These are phyloP conservation scores for Gastrolobium bilobum DNA, from an alignment of 306 rosid genomes.

Conservation along the genomic window DNA sequence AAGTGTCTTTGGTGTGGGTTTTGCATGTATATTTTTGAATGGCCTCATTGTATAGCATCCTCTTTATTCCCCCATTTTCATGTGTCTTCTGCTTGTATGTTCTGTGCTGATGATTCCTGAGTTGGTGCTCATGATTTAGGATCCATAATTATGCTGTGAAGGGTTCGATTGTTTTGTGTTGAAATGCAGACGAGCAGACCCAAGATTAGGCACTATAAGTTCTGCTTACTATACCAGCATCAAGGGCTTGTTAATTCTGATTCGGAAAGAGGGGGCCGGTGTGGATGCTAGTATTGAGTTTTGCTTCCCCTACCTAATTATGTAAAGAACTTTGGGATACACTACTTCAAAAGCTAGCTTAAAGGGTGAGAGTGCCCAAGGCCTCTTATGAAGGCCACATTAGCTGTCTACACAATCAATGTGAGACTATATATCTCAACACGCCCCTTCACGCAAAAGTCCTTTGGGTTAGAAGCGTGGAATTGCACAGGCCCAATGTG, in stretches of 20 bases:
- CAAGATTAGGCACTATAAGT: conserved; percentile 13
- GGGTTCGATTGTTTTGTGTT: conserved; percentile 36
- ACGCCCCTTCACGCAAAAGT: too few species aligned
- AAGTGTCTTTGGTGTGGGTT: conserved; percentile 56
- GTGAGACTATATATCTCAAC: too few species aligned
- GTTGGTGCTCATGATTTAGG: conserved; percentile 48
- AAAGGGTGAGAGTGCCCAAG: too few species aligned
- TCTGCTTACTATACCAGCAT: conserved; percentile 12
- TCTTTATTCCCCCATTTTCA: not conserved
- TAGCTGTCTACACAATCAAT: too few species aligned
- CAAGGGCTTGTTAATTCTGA: not conserved
- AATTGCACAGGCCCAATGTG: too few species aligned
- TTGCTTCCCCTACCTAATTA: too few species aligned
- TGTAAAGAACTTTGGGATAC: too few species aligned
- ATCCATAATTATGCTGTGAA: conserved; percentile 36
- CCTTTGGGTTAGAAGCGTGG: too few species aligned
- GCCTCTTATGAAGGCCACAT: too few species aligned
- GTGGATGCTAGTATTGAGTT: too few species aligned
- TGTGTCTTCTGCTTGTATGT: conserved; percentile 49
- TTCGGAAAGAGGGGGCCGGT: not conserved
- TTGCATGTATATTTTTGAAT: conserved; percentile 65
- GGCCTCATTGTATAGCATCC: conserved; percentile 67
- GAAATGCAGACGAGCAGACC: conserved; percentile 36
- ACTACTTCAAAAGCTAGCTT: too few species aligned
- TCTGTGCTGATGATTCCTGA: conserved; percentile 38